Conservation (phyloP, 2,329 filamentous ascomycete species). For the Tolypocladium endophyticum region DNA sequence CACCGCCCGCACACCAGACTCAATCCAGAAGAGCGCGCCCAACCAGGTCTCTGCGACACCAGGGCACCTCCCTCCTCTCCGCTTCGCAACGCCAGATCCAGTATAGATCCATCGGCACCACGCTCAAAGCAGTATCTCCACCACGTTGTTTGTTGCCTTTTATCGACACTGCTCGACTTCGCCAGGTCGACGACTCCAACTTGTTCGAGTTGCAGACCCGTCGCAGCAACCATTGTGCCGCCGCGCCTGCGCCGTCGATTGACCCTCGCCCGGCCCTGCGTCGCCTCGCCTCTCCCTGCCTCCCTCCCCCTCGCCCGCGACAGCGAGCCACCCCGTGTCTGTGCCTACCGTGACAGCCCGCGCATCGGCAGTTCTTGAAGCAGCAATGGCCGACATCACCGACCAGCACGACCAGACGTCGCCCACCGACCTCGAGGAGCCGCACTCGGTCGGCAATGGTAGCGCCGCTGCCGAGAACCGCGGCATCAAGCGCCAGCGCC, state of each 20-base stretch:
- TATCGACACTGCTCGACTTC: constrained; percentile 18
- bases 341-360: background rate
- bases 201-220: background rate
- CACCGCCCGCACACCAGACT: constrained; percentile 23
- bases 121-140: constrained; percentile 56
- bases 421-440: constrained; percentile 62
- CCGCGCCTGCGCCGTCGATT: background rate
- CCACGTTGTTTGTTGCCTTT: constrained; percentile 39
- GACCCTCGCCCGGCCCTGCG: background rate
- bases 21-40: constrained; percentile 29
- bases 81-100: constrained; percentile 50
- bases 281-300: background rate
- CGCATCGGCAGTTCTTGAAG: constrained; percentile 4
- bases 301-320: background rate
- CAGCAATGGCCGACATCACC: constrained; percentile 65
- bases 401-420: constrained; percentile 69
- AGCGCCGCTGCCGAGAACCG: constrained; percentile 59
- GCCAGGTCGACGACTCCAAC: background rate
- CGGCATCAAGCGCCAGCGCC: constrained; percentile 81
- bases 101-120: constrained; percentile 56
- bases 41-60: constrained; percentile 49
- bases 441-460: constrained; percentile 64
- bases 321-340: background rate
- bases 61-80: constrained; percentile 32
- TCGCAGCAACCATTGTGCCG: background rate